Conservation (phyloP, 345 rosid genomes). For the Balakata baccata region DNA sequence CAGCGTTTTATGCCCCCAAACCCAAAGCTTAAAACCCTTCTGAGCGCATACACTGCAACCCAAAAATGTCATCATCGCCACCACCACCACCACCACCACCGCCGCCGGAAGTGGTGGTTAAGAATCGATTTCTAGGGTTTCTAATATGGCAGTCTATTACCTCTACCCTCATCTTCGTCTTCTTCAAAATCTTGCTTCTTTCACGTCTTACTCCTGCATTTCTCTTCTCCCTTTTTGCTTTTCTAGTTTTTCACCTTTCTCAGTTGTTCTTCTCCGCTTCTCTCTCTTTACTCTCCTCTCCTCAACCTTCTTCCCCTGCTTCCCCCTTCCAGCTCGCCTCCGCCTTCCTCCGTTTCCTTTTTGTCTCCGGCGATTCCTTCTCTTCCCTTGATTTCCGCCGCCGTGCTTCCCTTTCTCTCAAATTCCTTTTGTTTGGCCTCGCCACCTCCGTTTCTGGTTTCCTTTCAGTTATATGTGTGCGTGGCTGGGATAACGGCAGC, state of each 20-base stretch:
- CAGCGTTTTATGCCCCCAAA: background rate
- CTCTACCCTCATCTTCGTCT: constrained; percentile 49
- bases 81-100: background rate
- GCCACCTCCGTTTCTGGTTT: constrained; percentile 44
- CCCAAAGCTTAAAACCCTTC: too few relatives aligned
- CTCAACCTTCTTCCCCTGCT: constrained; percentile 31
- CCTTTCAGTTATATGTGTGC: constrained; percentile 39
- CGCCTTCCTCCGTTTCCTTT: constrained; percentile 34
- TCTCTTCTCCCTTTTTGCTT: constrained; percentile 27
- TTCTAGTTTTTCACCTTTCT: constrained; percentile 46
- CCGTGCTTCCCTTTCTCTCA: constrained; percentile 22
- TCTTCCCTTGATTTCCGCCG: constrained; percentile 42
- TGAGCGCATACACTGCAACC: background rate
- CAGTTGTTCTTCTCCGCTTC: constrained; percentile 60
- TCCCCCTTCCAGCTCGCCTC: constrained; percentile 39
- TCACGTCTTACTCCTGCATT: constrained; percentile 4
- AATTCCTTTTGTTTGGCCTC: constrained; percentile 28
- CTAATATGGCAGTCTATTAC: constrained; percentile 70
- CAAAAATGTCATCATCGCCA: background rate
- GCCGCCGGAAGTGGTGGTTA: constrained; percentile 38
- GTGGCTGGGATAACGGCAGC: constrained; percentile 21
- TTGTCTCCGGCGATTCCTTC: constrained; percentile 25
- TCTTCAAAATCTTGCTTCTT: constrained; percentile 41
- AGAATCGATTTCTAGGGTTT: constrained; percentile 55
- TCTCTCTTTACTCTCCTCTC: constrained; percentile 48